phyloP scores from a whole-genome alignment of 2,329 filamentous ascomycete genomes.

The Fusarium stilboides region DNA sequence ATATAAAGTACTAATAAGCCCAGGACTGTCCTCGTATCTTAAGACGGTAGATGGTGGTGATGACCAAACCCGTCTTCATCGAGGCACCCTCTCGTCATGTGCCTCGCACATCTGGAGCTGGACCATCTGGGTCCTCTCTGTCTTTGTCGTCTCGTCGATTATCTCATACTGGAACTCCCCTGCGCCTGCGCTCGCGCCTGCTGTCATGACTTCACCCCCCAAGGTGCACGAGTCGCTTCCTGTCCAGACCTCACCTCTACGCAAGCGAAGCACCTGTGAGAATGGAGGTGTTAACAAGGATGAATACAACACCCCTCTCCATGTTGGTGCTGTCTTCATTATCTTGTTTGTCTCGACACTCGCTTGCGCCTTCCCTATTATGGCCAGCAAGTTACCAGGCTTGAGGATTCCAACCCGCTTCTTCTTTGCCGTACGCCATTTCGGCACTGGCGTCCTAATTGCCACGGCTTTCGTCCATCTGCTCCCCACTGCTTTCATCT shows the following conservation, averaged over 20 bases:
- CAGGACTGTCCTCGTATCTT: slow-evolving; percentile 53
- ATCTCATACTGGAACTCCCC: slow-evolving; percentile 46
- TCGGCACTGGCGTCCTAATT: slow-evolving; percentile 82
- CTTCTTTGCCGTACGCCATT: slow-evolving; percentile 75
- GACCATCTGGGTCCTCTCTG: slow-evolving; percentile 60
- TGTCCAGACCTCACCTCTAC: slow-evolving; percentile 32
- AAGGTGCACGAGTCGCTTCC: slow-evolving; percentile 27
- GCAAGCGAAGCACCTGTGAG: slow-evolving; percentile 52
- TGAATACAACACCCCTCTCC: slow-evolving; percentile 70
- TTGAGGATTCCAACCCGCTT: slow-evolving; percentile 69
- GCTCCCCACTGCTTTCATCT: slow-evolving; percentile 75
- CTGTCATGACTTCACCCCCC: slow-evolving; percentile 5
- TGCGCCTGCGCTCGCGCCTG: slow-evolving; percentile 5
- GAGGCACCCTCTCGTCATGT: slow-evolving; percentile 51
- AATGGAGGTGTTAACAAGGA: slow-evolving; percentile 51
- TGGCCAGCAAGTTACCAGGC: slow-evolving; percentile 66
- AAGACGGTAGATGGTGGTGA: slow-evolving; percentile 58
- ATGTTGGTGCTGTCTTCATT: slow-evolving; percentile 70
- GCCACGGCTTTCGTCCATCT: slow-evolving; percentile 87
- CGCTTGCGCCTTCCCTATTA: slow-evolving; percentile 68
- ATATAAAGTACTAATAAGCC: slow-evolving; percentile 5
- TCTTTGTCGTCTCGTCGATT: slow-evolving; percentile 56
- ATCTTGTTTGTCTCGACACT: slow-evolving; percentile 64
- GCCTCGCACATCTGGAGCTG: slow-evolving; percentile 57
- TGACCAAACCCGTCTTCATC: slow-evolving; percentile 56